Base-by-base conservation (phyloP, 352 stramenopile species). In the Blastocystis sp. region DNA sequence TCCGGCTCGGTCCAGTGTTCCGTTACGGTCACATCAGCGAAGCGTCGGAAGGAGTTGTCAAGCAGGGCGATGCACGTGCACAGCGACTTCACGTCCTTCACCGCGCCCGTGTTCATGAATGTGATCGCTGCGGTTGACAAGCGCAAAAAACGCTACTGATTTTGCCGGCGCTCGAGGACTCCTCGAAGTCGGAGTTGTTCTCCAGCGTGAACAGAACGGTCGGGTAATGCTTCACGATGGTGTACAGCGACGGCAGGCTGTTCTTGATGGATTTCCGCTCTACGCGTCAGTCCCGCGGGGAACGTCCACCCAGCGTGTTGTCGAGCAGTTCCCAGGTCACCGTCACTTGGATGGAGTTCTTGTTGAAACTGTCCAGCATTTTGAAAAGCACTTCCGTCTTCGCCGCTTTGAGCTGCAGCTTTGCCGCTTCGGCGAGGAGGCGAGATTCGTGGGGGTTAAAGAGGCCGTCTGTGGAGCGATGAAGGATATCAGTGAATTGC, bases 281-380 rank as follows among this genome's bases (percentile, higher is more conserved):
- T 81, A 65, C n/a, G 28, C 1, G 1, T 64, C n/a, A 38, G 10
- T 2, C 7, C 19, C 43, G 17, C 14, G 5, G 14, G 19, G 5
- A 4, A 43, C 23, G 64, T 9, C 43, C 48, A 81, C 71, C 71
- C n/a, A 81, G 56, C 11, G 52, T 43, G 28, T 81, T 81, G 43
- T 81, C 71, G 4, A 81, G 43, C 28, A 81, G 59, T 1, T 56
- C 23, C 77, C 77, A 87, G 9, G 56, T 79, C 17, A 78, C 48
- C 45, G 62, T 87, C 19, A 77, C 77, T 28, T 87, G 62, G 21
- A 87, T 87, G 4, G 77, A 74, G 45, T 87, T 74, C 28, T 87
- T 87, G 65, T 87, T 87, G 65, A 87, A 87, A 43, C 62, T 77
- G 23, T 87, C 77, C 19, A 87, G 41, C 77, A 87, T 77, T 52